These are phyloP conservation scores for Aureococcus anophagefferens DNA, from an alignment of 108 stramenopile species.

Conservation along the genomic window DNA sequence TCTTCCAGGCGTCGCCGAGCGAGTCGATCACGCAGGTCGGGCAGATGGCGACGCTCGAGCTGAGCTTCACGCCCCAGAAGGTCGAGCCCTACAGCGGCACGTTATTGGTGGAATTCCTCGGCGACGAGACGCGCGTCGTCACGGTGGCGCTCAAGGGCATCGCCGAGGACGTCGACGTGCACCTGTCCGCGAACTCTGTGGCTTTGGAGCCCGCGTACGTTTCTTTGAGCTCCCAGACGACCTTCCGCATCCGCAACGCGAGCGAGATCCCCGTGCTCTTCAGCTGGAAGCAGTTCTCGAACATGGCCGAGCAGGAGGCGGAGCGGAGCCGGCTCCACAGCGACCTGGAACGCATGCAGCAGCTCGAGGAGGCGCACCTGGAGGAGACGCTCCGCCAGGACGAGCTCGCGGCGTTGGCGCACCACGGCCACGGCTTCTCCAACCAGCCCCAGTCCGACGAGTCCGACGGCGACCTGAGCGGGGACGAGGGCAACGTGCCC, in stretches of 20 bases:
- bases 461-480: conserved; percentile 8
- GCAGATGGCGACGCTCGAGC: conserved; percentile 22
- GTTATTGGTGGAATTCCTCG: conserved; percentile 35
- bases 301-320: conserved; percentile 33
- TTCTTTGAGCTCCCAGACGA: conserved; percentile 36
- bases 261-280: conserved; percentile 45
- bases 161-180: conserved; percentile 44
- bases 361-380: conserved; percentile 19
- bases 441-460: neutral
- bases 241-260: conserved; percentile 37
- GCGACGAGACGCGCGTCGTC: conserved; percentile 16
- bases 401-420: too few relatives aligned
- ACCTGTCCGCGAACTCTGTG: conserved; percentile 26
- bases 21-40: conserved; percentile 21
- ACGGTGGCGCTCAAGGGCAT: conserved; percentile 19
- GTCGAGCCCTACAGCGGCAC: conserved; percentile 25
- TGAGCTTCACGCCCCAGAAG: conserved; percentile 18
- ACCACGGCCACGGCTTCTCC: conserved; percentile 4
- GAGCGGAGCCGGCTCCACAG: conserved; percentile 38
- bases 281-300: conserved; percentile 43
- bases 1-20: conserved; percentile 16
- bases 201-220: conserved; percentile 50
- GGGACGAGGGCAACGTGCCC: conserved; percentile 11
- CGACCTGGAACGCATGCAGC: conserved; percentile 38
- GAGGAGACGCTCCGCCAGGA: conserved; percentile 3